These are phyloP conservation scores for Podospora anserina DNA, from an alignment of 495 filamentous ascomycete species.

Conservation along the genomic window DNA sequence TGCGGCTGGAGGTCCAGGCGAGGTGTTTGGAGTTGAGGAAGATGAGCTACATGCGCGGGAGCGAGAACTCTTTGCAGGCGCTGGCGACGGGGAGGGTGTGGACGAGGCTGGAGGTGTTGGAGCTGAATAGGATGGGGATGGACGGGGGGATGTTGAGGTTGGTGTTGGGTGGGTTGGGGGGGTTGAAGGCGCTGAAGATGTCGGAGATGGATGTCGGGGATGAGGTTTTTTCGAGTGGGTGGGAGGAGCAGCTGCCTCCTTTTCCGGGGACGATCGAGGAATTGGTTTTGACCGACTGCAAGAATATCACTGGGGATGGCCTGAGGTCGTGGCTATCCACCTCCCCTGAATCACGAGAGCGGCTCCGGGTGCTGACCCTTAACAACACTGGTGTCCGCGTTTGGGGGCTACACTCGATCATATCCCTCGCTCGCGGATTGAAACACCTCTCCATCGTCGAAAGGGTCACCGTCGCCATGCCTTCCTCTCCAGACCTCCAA, in stretches of 20 bases:
- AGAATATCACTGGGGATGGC: constrained; percentile 66
- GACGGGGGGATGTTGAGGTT: constrained; percentile 69
- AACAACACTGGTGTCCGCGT: constrained; percentile 64
- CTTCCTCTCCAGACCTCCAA: constrained; percentile 42
- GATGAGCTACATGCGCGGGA: constrained; percentile 77
- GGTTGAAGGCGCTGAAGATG: constrained; percentile 69
- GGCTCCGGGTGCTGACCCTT: constrained; percentile 61
- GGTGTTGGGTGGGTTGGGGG: constrained; percentile 62
- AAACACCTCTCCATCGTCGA: constrained; percentile 63
- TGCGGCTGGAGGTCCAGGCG: constrained; percentile 79
- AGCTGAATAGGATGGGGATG: constrained; percentile 67
- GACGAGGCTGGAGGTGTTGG: constrained; percentile 74
- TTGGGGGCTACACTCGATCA: constrained; percentile 58
- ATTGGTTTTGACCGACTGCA: constrained; percentile 63
- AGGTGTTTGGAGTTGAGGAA: constrained; percentile 79
- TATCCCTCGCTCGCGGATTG: constrained; percentile 61
- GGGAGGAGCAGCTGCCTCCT: constrained; percentile 56
- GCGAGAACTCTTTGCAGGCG: constrained; percentile 72
- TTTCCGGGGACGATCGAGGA: constrained; percentile 65
- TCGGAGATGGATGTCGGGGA: constrained; percentile 68
- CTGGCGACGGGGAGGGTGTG: constrained; percentile 65
- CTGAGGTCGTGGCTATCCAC: constrained; percentile 58
- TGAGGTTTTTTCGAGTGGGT: constrained; percentile 55
- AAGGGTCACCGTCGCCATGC: constrained; percentile 63
- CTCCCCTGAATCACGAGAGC: constrained; percentile 42